Conservation (phyloP, 2,329 filamentous ascomycete species). For the Metarhizium humberi region DNA sequence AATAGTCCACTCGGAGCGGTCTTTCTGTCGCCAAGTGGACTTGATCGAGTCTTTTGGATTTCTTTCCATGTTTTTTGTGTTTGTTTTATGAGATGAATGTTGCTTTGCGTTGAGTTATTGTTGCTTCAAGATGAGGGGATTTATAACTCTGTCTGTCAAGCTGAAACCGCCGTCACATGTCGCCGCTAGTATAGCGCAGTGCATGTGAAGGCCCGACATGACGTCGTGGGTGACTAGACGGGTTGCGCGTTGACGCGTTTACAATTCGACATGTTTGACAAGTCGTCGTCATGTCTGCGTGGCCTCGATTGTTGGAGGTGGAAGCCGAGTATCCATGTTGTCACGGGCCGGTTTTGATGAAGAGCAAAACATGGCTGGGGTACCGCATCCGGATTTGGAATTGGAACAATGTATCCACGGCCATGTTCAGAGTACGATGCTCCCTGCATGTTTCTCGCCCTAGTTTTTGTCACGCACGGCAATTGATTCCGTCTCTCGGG, state of each 20-base stretch:
- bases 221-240: background rate
- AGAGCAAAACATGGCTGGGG: too few species aligned
- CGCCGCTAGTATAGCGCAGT: background rate
- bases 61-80: background rate
- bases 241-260: background rate
- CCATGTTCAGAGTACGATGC: too few species aligned
- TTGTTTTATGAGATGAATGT: background rate
- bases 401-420: too few species aligned
- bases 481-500: too few species aligned
- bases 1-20: conserved; percentile 6
- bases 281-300: background rate
- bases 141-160: background rate
- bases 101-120: too few species aligned
- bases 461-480: too few species aligned
- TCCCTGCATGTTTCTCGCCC: too few species aligned
- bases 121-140: background rate
- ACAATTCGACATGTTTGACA: background rate
- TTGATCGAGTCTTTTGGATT: conserved; percentile 7
- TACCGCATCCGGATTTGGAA: too few species aligned
- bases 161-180: background rate
- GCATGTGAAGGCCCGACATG: background rate
- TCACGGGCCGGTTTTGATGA: too few species aligned
- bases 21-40: conserved; percentile 6
- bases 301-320: too few species aligned
- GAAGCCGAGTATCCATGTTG: too few species aligned